Base-by-base conservation (phyloP, 108 stramenopile genomes). In the Thalassiosira profunda region DNA sequence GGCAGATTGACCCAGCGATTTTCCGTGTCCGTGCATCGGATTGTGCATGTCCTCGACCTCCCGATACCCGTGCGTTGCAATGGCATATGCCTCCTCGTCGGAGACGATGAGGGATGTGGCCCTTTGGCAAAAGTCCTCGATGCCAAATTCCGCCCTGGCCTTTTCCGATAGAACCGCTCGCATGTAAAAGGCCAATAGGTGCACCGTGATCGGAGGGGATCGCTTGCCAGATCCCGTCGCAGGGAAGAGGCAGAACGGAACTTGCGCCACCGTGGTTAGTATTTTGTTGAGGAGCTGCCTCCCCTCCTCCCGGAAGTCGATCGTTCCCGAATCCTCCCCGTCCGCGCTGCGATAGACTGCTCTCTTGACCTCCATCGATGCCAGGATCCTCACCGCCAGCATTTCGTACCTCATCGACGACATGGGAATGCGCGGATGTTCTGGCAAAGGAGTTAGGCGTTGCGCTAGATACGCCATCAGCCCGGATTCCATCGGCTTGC, bases 131-230 rank as follows among this genome's bases (percentile, higher is more conserved):
- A 55, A 55, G 10, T 55, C 54, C 24, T 55, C 54, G 24, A 55
- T 40, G 8, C 40, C 11, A 18, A 55, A 40, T 37, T 36, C 37
- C 54, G 35, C n/a, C 54, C 33, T 23, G 54, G 36, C 54, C 36
- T 35, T 55, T 40, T 55, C 37, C 7, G 54, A 55, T 3, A 55
- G 33, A 36, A 33, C 35, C 14, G 54, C 30, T 8, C 54, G 54
- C 36, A 55, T 40, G 24, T 55, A 55, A 24, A 55, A 55, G 18
- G 54, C 54, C 8, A 55, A 37, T 38, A 55, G 54, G 40, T 55
- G 54, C 18, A 55, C 35, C 18, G 54, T 40, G 40, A 55, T 55
- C 8, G 54, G 54, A 55, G 54, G 54, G 11, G 21, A 35, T 40
- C 54, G 20, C 30, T 23, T 37, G 18, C 8, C 24, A 18, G 54